Percentiles rank a stretch among this genome's conserved stretches.
These are phyloP conservation scores for Yamadazyma sp. DNA, from an alignment of 1,139 yeast genomes.

Conservation along the genomic window DNA sequence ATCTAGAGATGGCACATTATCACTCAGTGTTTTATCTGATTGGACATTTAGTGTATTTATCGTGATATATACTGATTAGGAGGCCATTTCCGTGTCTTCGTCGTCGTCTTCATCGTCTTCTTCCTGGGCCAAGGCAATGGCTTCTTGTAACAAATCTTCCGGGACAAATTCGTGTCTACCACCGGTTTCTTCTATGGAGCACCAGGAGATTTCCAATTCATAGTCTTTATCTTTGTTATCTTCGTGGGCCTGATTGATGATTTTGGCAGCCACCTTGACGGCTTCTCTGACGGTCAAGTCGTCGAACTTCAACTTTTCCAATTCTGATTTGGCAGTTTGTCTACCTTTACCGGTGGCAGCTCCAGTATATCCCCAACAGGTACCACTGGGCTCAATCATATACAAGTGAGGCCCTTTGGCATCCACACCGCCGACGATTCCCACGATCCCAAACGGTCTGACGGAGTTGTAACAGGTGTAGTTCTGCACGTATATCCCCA, in stretches of 20 bases:
- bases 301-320: constrained; percentile 82
- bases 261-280: constrained; percentile 88
- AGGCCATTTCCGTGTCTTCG: constrained; percentile 24
- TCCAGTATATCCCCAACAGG: constrained; percentile 95
- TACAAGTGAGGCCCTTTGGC: constrained; percentile 85
- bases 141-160: constrained; percentile 73
- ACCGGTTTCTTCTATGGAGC: constrained; percentile 65
- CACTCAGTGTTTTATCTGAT: too few species aligned
- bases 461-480: constrained; percentile 96
- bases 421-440: constrained; percentile 93
- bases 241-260: constrained; percentile 92
- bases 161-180: constrained; percentile 85
- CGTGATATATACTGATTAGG: too few species aligned
- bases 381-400: constrained; percentile 97
- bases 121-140: constrained; percentile 76
- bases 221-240: constrained; percentile 97
- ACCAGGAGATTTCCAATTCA: constrained; percentile 92
- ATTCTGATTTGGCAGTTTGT: constrained; percentile 92
- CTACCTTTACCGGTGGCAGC: constrained; percentile 99
- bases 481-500: constrained; percentile 92
- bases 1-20: too few species aligned
- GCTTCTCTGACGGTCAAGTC: constrained; percentile 76
- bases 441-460: constrained; percentile 92
- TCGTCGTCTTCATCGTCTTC: constrained; percentile 76
- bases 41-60: too few species aligned